These are phyloP conservation scores for Paramecium sexaurelia DNA, from an alignment of 73 alveolate genomes.

Conservation along the genomic window DNA sequence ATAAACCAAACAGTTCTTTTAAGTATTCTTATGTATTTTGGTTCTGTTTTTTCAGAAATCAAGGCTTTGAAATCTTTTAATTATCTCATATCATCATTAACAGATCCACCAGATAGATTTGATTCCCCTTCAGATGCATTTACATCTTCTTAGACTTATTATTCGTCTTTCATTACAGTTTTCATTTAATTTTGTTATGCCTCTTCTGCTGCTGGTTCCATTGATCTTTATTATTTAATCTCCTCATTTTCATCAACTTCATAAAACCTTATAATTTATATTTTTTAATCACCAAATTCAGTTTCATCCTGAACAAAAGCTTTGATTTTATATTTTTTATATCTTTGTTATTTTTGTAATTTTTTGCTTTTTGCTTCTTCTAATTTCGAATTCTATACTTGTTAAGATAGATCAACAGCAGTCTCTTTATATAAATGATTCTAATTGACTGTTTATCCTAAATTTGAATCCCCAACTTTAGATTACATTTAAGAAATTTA, in stretches of 20 bases:
- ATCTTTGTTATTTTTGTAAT: neutral
- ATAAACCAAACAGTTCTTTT: constrained; percentile 67
- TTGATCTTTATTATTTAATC: constrained; percentile 47
- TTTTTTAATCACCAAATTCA: constrained; percentile 57
- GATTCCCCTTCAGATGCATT: constrained; percentile 66
- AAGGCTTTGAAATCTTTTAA: constrained; percentile 66
- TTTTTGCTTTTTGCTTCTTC: constrained; percentile 11
- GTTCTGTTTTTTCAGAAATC: constrained; percentile 69
- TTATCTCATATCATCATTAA: constrained; percentile 68
- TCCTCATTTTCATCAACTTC: constrained; percentile 63
- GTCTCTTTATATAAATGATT: constrained; percentile 46
- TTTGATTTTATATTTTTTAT: constrained; percentile 36
- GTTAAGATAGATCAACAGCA: constrained; percentile 40
- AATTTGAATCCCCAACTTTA: constrained; percentile 48
- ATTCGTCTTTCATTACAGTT: neutral
- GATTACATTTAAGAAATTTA: constrained; percentile 36
- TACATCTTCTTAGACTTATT: constrained; percentile 48
- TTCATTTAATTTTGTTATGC: constrained; percentile 1
- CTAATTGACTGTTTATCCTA: constrained; percentile 38
- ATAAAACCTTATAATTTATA: constrained; percentile 42
- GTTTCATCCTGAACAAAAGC: constrained; percentile 27
- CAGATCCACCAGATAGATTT: constrained; percentile 62
- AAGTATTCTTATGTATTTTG: constrained; percentile 60
- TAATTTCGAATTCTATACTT: neutral
- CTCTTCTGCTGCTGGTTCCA: constrained; percentile 53